Conservation (phyloP, 2,329 filamentous ascomycete genomes). For the Pseudohalonectria lignicola region DNA sequence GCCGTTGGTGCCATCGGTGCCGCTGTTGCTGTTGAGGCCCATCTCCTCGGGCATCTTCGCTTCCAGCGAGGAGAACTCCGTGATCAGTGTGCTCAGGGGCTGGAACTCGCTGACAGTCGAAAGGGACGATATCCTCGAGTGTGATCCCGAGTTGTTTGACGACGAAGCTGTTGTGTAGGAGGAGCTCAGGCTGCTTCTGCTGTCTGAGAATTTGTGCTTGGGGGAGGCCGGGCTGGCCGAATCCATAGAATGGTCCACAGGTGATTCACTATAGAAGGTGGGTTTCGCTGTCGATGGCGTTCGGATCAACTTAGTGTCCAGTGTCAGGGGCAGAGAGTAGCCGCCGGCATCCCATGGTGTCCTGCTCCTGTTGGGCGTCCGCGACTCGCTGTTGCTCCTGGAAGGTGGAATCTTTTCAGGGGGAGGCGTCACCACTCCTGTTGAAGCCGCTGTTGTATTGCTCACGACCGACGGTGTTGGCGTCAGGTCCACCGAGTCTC, state of each 20-base stretch:
- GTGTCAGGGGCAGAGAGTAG: conserved; percentile 31
- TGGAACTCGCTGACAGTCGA: conserved; percentile 36
- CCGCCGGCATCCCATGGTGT: conserved; percentile 41
- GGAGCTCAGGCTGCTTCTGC: conserved; percentile 40
- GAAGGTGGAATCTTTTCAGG: conserved; percentile 14
- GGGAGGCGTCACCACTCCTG: conserved; percentile 20
- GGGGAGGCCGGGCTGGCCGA: conserved; percentile 21
- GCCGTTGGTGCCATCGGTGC: background rate
- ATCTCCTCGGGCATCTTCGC: conserved; percentile 17
- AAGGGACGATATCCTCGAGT: conserved; percentile 42
- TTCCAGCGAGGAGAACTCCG: conserved; percentile 26
- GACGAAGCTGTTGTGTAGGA: conserved; percentile 33
- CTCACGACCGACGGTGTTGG: conserved; percentile 14
- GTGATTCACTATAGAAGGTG: conserved; percentile 12
- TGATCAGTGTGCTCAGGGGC: conserved; percentile 17
- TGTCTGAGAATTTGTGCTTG: conserved; percentile 35
- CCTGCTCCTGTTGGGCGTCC: conserved; percentile 21
- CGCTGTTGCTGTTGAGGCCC: background rate
- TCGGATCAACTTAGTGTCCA: conserved; percentile 23
- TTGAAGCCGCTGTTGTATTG: conserved; percentile 11
- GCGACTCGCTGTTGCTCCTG: conserved; percentile 16
- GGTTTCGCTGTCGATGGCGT: conserved; percentile 9
- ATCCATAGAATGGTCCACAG: conserved; percentile 5
- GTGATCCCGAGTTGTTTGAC: conserved; percentile 26
- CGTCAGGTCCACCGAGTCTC: conserved; percentile 9